Evolutionary conservation across 208 protist genomes (phyloP).

Genomic region (Naegleria lovaniensis): DNA sequence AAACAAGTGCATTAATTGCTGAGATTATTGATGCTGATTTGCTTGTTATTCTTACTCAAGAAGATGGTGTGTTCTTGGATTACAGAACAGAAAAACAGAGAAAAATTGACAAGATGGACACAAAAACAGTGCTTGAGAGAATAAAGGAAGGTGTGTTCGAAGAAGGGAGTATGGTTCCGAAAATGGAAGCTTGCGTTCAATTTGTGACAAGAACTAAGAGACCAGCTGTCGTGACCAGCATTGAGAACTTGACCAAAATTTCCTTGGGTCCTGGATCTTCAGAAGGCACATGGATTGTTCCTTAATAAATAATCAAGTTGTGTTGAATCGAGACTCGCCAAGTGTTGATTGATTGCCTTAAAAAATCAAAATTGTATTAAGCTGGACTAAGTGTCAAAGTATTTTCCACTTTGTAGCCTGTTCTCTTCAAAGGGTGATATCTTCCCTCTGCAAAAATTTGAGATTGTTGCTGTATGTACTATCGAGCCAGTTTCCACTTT

Average conservation of each 20-base stretch:
- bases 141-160: not conserved
- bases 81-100: not conserved
- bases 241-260: not conserved
- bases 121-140: too few relatives aligned
- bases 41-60: not conserved
- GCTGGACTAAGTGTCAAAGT: not conserved
- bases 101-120: not conserved
- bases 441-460: not conserved
- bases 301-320: not conserved
- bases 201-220: not conserved
- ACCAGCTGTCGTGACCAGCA: not conserved
- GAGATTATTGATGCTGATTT: not conserved
- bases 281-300: not conserved
- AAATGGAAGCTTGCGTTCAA: not conserved
- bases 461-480: not conserved
- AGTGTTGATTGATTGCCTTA: too few relatives aligned
- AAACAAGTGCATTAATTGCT: not conserved
- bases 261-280: too few relatives aligned
- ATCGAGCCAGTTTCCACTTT: not conserved
- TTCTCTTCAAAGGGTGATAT: not conserved
- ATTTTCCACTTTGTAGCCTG: not conserved
- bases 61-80: constrained; percentile 9
- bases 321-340: too few relatives aligned
- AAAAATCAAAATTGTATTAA: too few relatives aligned
- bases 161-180: constrained; percentile 4